Conservation (phyloP, 2,329 filamentous ascomycete species). For the Fusarium nygamai region DNA sequence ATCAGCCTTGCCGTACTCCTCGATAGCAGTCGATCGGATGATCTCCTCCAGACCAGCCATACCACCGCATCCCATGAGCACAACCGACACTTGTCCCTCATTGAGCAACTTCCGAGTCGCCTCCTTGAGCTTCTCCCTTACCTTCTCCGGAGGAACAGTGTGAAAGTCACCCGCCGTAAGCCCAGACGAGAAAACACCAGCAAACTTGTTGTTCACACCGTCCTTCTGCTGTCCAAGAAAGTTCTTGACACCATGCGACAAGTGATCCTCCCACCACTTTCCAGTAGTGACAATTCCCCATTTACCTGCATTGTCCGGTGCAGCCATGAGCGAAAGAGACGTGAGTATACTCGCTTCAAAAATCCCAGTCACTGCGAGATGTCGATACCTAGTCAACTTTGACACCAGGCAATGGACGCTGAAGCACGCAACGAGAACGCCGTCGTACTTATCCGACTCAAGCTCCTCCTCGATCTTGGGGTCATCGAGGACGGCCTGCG, state of each 20-base stretch:
- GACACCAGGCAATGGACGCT: conserved; percentile 82
- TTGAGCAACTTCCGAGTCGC: conserved; percentile 74
- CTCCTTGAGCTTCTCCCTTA: conserved; percentile 71
- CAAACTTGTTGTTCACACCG: conserved; percentile 65
- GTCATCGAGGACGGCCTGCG: conserved; percentile 67
- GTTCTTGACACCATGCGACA: conserved; percentile 70
- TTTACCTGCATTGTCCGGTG: conserved; percentile 48
- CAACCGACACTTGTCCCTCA: conserved; percentile 67
- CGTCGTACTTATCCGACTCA: conserved; percentile 67
- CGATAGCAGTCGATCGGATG: conserved; percentile 74
- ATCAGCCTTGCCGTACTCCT: conserved; percentile 68
- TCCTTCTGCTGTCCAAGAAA: conserved; percentile 66
- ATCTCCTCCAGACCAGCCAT: conserved; percentile 87
- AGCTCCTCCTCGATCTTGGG: conserved; percentile 52
- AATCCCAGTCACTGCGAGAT: conserved; percentile 67
- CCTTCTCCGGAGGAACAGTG: conserved; percentile 69
- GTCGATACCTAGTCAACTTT: conserved; percentile 56
- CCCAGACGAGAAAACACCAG: conserved; percentile 84
- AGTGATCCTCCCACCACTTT: conserved; percentile 80
- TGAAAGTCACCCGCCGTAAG: conserved; percentile 85
- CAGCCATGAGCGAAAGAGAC: conserved; percentile 61
- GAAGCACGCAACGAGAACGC: conserved; percentile 89
- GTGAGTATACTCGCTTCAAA: conserved; percentile 84
- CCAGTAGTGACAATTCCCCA: conserved; percentile 95
- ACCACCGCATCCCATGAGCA: conserved; percentile 89